Conservation (phyloP, 495 filamentous ascomycete species). For the Aspergillus nanangensis region DNA sequence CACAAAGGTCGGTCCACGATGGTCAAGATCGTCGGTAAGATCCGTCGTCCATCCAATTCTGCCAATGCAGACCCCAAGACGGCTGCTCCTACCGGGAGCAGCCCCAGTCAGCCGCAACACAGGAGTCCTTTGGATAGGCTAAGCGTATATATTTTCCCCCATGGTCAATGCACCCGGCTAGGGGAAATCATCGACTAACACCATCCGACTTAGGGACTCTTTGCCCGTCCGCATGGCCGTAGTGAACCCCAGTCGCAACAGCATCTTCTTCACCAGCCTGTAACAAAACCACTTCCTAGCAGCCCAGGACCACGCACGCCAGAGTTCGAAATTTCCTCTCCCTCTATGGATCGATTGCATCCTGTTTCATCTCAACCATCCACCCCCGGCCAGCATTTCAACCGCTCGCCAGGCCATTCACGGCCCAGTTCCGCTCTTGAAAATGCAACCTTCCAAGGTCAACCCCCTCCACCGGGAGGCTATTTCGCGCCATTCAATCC, state of each 20-base stretch:
- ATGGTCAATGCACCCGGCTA: neutral
- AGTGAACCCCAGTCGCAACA: neutral
- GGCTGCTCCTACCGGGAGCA: too few relatives aligned
- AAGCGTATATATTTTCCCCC: slow-evolving; percentile 10
- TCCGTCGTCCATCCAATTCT: slow-evolving; percentile 27
- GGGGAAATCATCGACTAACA: neutral
- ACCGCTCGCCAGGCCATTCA: neutral
- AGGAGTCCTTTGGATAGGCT: slow-evolving; percentile 17
- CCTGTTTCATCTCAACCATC: slow-evolving; percentile 1
- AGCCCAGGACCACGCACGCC: neutral
- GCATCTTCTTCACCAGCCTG: neutral
- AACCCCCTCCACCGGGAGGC: slow-evolving; percentile 18
- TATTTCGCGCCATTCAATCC: slow-evolving; percentile 38
- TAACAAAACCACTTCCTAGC: neutral
- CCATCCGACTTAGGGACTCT: neutral
- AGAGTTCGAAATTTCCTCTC: neutral
- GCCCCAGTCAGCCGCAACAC: slow-evolving; percentile 10
- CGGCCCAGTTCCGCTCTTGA: slow-evolving; percentile 1
- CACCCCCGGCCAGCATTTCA: slow-evolving; percentile 3
- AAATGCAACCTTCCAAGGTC: slow-evolving; percentile 2
- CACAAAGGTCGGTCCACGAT: slow-evolving; percentile 15
- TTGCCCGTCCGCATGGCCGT: neutral
- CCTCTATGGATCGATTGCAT: slow-evolving; percentile 1
- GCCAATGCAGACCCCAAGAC: slow-evolving; percentile 17
- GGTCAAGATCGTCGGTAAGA: slow-evolving; percentile 24